phyloP scores from a whole-genome alignment of 2,329 filamentous ascomycete species.

The Sarocladiaceae sp. region DNA sequence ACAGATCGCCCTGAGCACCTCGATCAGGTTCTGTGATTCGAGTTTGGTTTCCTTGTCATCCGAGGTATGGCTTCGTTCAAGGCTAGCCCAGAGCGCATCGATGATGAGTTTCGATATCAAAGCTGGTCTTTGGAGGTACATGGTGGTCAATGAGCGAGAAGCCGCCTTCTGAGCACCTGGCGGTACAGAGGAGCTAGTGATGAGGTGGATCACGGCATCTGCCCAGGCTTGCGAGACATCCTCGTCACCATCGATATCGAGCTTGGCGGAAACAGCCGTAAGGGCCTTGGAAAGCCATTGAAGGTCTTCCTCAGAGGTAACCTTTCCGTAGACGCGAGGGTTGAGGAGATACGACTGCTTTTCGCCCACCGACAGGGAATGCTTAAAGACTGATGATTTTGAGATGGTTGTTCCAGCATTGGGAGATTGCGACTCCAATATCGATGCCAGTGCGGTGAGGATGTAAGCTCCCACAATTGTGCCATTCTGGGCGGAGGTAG shows the following conservation, averaged over 20 bases:
- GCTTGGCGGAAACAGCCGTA: slow-evolving; percentile 48
- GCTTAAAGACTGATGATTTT: slow-evolving; percentile 56
- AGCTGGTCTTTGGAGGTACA: slow-evolving; percentile 56
- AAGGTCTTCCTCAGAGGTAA: slow-evolving; percentile 68
- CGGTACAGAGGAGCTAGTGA: slow-evolving; percentile 57
- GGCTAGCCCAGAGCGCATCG: slow-evolving; percentile 74
- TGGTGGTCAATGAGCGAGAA: slow-evolving; percentile 51
- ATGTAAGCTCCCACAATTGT: slow-evolving; percentile 76
- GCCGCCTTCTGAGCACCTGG: slow-evolving; percentile 59
- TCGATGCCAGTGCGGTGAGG: slow-evolving; percentile 56
- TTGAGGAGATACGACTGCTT: slow-evolving; percentile 87
- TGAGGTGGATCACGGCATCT: slow-evolving; percentile 74
- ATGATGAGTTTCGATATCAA: slow-evolving; percentile 58
- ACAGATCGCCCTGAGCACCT: slow-evolving; percentile 57
- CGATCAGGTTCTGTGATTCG: slow-evolving; percentile 56
- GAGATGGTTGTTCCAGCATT: slow-evolving; percentile 37
- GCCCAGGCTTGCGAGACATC: slow-evolving; percentile 67
- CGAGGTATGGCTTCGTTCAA: slow-evolving; percentile 52
- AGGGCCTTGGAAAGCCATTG: slow-evolving; percentile 71
- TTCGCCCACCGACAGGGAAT: slow-evolving; percentile 62
- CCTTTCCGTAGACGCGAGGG: slow-evolving; percentile 75
- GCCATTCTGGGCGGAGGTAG: slow-evolving; percentile 74
- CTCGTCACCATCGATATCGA: slow-evolving; percentile 41
- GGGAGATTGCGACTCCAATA: slow-evolving; percentile 48
- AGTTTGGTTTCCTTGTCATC: slow-evolving; percentile 75